phyloP scores from a whole-genome alignment of 2,329 filamentous ascomycete species.

The Ophiocordyceps camponoti-leonardi region DNA sequence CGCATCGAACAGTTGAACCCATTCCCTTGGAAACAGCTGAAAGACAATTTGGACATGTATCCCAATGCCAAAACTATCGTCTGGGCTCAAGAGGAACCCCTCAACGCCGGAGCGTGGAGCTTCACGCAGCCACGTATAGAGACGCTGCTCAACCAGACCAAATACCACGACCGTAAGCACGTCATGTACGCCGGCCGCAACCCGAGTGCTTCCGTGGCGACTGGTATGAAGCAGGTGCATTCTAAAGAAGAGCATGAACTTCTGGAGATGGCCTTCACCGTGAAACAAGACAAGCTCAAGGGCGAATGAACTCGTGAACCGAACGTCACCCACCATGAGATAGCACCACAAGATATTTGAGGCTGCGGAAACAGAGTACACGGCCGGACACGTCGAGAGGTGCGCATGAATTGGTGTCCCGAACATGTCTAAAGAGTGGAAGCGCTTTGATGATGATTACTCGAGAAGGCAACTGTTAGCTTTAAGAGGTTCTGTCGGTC shows the following conservation, averaged over 20 bases:
- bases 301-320: conserved; percentile 27
- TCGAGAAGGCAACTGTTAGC: no score
- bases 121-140: conserved; percentile 96
- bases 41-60: conserved; percentile 93
- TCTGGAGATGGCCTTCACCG: conserved; percentile 45
- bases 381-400: no score
- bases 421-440: no score
- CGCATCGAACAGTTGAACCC: conserved; percentile 96
- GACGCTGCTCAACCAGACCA: conserved; percentile 82
- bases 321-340: not conserved
- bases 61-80: conserved; percentile 96
- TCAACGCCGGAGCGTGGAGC: conserved; percentile 93
- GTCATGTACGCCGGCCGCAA: conserved; percentile 94
- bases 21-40: conserved; percentile 95
- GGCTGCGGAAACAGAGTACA: no score
- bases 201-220: conserved; percentile 85
- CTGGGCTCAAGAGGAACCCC: conserved; percentile 92
- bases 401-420: no score
- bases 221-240: conserved; percentile 76
- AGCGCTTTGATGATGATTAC: no score
- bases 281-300: conserved; percentile 53
- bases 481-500: no score
- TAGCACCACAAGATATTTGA: not conserved
- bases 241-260: conserved; percentile 85
- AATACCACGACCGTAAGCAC: conserved; percentile 85